These are phyloP conservation scores for Chenopodium formosanum DNA, from an alignment of 148 eudicot genomes.

Conservation along the genomic window DNA sequence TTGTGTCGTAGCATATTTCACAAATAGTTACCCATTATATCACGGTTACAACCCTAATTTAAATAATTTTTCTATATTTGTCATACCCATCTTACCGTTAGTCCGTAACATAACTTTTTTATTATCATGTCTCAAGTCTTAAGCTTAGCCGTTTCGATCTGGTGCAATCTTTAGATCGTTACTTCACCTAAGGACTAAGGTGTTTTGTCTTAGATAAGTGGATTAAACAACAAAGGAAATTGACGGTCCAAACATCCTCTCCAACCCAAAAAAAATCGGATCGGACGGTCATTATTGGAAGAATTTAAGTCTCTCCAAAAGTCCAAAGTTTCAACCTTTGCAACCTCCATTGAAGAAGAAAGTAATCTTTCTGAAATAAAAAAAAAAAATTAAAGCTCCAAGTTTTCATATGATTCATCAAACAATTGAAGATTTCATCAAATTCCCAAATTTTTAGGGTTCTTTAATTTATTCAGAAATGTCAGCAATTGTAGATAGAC, in stretches of 20 bases:
- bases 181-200: no score
- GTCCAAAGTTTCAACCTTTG: neutral
- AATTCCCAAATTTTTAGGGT: constrained; percentile 29
- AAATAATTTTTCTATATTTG: no score
- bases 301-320: neutral
- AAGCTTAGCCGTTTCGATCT: no score
- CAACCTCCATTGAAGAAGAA: neutral
- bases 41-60: no score
- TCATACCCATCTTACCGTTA: no score
- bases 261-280: neutral
- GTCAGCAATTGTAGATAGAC: constrained; percentile 45
- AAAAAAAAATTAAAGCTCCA: neutral
- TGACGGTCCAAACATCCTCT: neutral
- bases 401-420: constrained; percentile 15
- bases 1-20: no score
- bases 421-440: neutral
- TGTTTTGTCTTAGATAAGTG: neutral
- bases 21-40: no score
- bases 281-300: constrained; percentile 17
- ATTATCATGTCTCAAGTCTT: no score
- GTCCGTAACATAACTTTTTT: no score
- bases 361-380: neutral
- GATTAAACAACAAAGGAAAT: neutral
- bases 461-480: constrained; percentile 22
- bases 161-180: no score